phyloP scores from a whole-genome alignment of 768 basidiomycete genomes.

The Tricholoma saponaceum region DNA sequence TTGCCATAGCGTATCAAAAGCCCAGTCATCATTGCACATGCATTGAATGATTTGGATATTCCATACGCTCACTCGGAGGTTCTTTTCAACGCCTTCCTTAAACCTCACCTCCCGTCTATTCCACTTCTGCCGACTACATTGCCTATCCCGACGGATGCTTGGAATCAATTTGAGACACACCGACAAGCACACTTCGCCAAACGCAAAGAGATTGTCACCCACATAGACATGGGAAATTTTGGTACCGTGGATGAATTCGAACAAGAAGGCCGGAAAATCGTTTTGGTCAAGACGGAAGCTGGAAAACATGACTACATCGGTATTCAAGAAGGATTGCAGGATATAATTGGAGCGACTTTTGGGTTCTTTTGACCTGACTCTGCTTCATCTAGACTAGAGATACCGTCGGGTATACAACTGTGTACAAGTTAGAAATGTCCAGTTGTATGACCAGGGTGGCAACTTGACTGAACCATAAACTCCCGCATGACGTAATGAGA shows the following conservation, averaged over 20 bases:
- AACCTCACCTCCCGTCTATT: slow-evolving; percentile 53
- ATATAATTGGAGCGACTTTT: slow-evolving; percentile 46
- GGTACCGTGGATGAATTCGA: slow-evolving; percentile 56
- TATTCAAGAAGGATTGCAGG: slow-evolving; percentile 69
- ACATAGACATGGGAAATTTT: slow-evolving; percentile 46
- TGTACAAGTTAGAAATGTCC: too few species aligned
- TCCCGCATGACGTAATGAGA: too few species aligned
- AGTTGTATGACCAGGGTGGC: too few species aligned
- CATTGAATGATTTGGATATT: slow-evolving; percentile 77
- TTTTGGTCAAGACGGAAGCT: slow-evolving; percentile 55
- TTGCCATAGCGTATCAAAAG: slow-evolving; percentile 54
- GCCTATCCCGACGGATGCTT: slow-evolving; percentile 32
- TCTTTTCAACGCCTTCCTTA: slow-evolving; percentile 70
- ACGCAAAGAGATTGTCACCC: slow-evolving; percentile 43
- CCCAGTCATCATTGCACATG: slow-evolving; percentile 72
- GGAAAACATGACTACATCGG: slow-evolving; percentile 65
- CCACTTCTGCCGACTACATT: slow-evolving; percentile 24
- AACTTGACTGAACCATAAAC: too few species aligned
- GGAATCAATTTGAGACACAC: slow-evolving; percentile 37
- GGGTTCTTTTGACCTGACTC: slow-evolving; percentile 8
- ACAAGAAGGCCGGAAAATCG: slow-evolving; percentile 42
- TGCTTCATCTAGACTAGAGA: background rate
- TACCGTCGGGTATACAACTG: too few species aligned
- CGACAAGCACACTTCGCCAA: slow-evolving; percentile 34
- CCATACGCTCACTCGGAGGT: slow-evolving; percentile 67